A percentile compares a stretch with the other conserved stretches of the same genome.
Conservation (phyloP, 129 eudicot genomes). For the Tagetes patula region DNA sequence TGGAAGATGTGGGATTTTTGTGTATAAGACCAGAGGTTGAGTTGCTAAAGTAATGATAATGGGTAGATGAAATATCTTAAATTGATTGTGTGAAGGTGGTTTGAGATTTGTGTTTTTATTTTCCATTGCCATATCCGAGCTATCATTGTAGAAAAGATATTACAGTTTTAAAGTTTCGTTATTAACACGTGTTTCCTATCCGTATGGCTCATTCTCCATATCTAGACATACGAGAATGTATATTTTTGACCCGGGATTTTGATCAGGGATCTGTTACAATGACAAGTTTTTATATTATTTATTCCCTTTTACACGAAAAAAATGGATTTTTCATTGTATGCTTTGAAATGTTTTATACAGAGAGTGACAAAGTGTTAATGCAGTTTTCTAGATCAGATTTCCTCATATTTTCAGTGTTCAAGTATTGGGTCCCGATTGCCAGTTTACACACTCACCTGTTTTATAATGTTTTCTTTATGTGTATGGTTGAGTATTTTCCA, state of each 20-base stretch:
- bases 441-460: neutral
- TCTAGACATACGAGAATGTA: neutral
- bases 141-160: neutral
- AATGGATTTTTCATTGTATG: neutral
- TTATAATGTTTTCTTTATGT: constrained; percentile 8
- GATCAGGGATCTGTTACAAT: neutral
- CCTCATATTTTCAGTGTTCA: constrained; percentile 21
- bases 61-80: constrained; percentile 5
- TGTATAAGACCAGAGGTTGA: constrained; percentile 1
- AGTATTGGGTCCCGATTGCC: constrained; percentile 17
- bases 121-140: neutral
- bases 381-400: constrained; percentile 24
- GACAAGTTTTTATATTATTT: neutral
- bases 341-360: neutral
- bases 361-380: constrained; percentile 2
- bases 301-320: neutral
- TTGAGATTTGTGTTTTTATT: neutral
- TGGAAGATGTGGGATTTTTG: constrained; percentile 23
- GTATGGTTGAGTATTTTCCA: constrained; percentile 4
- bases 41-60: constrained; percentile 9
- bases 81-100: neutral
- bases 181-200: neutral
- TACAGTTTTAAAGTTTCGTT: neutral
- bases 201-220: neutral
- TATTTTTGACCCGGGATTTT: neutral